These are phyloP conservation scores for Porphyrellus cyaneotinctus DNA, from an alignment of 768 basidiomycete genomes.

Conservation along the genomic window DNA sequence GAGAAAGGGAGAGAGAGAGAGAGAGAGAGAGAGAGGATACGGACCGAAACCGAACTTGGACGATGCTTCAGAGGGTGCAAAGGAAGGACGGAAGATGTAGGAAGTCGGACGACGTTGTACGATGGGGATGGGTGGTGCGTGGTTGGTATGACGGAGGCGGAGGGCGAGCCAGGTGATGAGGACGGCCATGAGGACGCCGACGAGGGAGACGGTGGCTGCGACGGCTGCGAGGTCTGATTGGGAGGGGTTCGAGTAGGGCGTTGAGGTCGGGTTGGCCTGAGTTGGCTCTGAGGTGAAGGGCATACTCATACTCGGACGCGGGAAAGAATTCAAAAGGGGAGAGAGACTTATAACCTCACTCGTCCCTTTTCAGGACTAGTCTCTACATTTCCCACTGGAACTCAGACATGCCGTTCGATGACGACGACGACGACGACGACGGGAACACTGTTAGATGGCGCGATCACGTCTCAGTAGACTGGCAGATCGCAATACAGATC, in stretches of 20 bases:
- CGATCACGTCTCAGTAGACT: slow-evolving; percentile 50
- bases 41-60: slow-evolving; percentile 29
- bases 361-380: neutral
- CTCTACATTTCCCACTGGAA: no score
- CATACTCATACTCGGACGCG: neutral
- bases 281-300: neutral
- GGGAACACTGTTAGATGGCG: slow-evolving; percentile 54
- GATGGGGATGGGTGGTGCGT: neutral
- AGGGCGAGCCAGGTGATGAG: slow-evolving; percentile 26
- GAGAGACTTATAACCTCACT: no score
- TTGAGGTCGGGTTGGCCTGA: neutral
- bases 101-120: neutral
- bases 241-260: slow-evolving; percentile 13
- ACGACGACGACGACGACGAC: slow-evolving; percentile 8
- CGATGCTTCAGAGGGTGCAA: slow-evolving; percentile 22
- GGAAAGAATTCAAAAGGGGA: neutral
- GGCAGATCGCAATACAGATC: slow-evolving; percentile 50
- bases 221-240: slow-evolving; percentile 20
- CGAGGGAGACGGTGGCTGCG: slow-evolving; percentile 23
- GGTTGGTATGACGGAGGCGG: slow-evolving; percentile 17
- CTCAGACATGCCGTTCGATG: no score
- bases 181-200: slow-evolving; percentile 22
- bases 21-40: no score
- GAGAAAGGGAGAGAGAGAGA: no score
- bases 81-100: slow-evolving; percentile 20